Evolutionary conservation across 768 basidiomycete genomes (phyloP), one percentile per base, ranked within the genome.

Genomic region (Coprinopsis marcescibilis): DNA sequence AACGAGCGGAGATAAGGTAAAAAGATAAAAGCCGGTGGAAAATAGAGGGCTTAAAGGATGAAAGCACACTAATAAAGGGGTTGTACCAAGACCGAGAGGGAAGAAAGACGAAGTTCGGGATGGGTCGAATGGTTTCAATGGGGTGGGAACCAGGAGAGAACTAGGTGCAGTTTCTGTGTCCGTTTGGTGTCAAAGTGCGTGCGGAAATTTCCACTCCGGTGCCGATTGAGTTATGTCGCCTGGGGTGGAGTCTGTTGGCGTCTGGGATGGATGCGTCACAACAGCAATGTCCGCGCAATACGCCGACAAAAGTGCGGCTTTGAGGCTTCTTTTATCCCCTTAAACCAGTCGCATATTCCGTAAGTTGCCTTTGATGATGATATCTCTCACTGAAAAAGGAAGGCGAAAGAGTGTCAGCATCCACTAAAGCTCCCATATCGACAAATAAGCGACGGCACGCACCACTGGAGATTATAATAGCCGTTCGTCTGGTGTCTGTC

Each of bases 401-500:
- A 40, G 32, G 43, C 15, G n/a, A 44, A 41, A 32, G 11, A 41
- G 30, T 30, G 37, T 37, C 17, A 23, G 54, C 42, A 48, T 33
- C 44, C 36, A 40, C 23, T 5, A 24, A 29, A 38, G 38, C 41
- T 50, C 29, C n/a, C 3, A 34, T 17, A 12, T 30, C 19, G 37
- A 27, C 12, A n/a, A 43, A 47, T 29, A 38, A 29, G 45, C 11
- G 17, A 17, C 26, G 33, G 21, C 15, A 64, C 78, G 48, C 55
- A 88, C 87, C 86, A 50, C 75, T 76, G 26, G 78, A 67, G 55
- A 90, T 89, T 57, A 90, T 89, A 13, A 75, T 81, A 30, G 75
- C 71, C 29, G 88, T 90, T 53, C 73, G 70, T 59, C 76, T 73
- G 49, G 84, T 88, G 65, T 90, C 86, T n/a, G 82, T 88, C 40